Conservation (phyloP, 768 basidiomycete species). For the Mycena crocata region DNA sequence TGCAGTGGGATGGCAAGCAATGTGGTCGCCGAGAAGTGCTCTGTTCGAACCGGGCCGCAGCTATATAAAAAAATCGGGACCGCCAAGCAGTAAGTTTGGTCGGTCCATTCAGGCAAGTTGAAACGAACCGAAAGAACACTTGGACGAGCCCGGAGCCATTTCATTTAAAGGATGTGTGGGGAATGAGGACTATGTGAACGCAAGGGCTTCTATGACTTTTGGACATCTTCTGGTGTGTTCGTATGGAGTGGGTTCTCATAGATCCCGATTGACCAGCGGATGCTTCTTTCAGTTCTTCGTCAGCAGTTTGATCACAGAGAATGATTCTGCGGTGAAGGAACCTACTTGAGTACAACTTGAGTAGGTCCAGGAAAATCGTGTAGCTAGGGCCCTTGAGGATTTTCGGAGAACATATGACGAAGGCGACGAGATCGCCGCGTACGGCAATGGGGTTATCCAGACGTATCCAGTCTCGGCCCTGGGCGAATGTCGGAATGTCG, state of each 20-base stretch:
- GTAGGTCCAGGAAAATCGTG: too few species aligned
- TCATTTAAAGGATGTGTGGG: slow-evolving; percentile 12
- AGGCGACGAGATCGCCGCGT: background rate
- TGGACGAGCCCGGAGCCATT: slow-evolving; percentile 20
- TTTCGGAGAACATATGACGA: too few species aligned
- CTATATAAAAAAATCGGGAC: slow-evolving; percentile 9
- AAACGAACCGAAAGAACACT: slow-evolving; percentile 24
- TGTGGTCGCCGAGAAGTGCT: slow-evolving; percentile 10
- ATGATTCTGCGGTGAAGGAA: too few species aligned
- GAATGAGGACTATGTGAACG: background rate
- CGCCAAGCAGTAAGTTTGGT: slow-evolving; percentile 2
- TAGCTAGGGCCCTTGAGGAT: too few species aligned
- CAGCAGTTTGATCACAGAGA: background rate
- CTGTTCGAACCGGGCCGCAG: slow-evolving; percentile 3
- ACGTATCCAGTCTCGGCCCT: too few species aligned
- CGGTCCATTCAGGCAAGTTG: slow-evolving; percentile 16
- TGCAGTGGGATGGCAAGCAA: background rate
- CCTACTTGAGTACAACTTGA: too few species aligned
- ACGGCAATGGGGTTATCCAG: too few species aligned
- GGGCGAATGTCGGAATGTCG: too few species aligned
- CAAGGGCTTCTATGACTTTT: slow-evolving; percentile 19
- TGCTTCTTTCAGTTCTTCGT: slow-evolving; percentile 2
- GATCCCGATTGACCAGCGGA: slow-evolving; percentile 1
- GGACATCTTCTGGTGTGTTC: slow-evolving; percentile 7
- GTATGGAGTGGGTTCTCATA: slow-evolving; percentile 8